phyloP scores from a whole-genome alignment of 23 red algal species.

The Pyropia yezoensis region DNA sequence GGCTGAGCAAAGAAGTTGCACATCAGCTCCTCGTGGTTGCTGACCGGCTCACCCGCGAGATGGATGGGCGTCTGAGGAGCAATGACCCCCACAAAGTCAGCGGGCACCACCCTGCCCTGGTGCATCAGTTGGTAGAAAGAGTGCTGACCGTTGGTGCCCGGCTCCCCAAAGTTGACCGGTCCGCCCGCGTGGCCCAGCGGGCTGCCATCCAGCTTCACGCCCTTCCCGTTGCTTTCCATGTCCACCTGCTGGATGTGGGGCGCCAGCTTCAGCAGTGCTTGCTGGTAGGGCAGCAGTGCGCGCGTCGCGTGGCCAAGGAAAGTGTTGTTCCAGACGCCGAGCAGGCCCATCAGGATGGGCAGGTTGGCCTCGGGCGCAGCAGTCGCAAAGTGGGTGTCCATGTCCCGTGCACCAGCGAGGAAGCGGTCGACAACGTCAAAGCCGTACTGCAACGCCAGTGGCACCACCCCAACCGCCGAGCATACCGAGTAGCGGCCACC shows the following conservation, averaged over 20 bases:
- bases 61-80: slow-evolving; percentile 71
- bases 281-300: slow-evolving; percentile 84
- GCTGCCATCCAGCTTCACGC: slow-evolving; percentile 64
- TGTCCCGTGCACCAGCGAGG: slow-evolving; percentile 62
- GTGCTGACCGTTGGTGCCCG: slow-evolving; percentile 94
- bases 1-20: slow-evolving; percentile 98
- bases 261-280: slow-evolving; percentile 91
- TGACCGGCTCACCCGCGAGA: slow-evolving; percentile 69
- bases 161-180: slow-evolving; percentile 90
- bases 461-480: slow-evolving; percentile 88
- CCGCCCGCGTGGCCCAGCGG: slow-evolving; percentile 65
- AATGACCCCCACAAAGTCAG: slow-evolving; percentile 89
- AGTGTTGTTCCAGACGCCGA: slow-evolving; percentile 91
- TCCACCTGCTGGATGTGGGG: slow-evolving; percentile 96
- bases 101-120: slow-evolving; percentile 78
- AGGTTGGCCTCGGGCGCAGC: slow-evolving; percentile 65
- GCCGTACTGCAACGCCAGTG: slow-evolving; percentile 79
- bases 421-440: slow-evolving; percentile 63
- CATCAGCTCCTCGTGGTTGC: slow-evolving; percentile 96
- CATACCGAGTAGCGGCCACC: slow-evolving; percentile 94
- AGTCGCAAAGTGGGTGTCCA: slow-evolving; percentile 69
- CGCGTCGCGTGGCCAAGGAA: slow-evolving; percentile 77
- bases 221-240: slow-evolving; percentile 92
- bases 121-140: slow-evolving; percentile 98
- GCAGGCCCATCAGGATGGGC: slow-evolving; percentile 84